phyloP scores from a whole-genome alignment of 2,329 filamentous ascomycete genomes.

The Cladosporium halotolerans region DNA sequence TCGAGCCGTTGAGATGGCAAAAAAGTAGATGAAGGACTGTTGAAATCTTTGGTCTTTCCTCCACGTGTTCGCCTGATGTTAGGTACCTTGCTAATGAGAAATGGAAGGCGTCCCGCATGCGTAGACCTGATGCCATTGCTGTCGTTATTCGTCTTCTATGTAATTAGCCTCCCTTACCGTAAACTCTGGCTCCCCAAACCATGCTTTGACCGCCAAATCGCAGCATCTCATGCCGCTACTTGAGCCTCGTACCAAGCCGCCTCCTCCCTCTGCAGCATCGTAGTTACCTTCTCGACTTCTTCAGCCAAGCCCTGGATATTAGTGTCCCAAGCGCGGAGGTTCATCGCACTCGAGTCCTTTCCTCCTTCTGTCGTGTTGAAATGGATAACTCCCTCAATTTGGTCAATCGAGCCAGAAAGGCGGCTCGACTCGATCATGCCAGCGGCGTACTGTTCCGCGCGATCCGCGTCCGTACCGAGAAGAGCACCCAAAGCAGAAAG shows the following conservation, averaged over 20 bases:
- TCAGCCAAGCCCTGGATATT: constrained; percentile 83
- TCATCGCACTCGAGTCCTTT: constrained; percentile 45
- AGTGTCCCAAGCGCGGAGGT: constrained; percentile 79
- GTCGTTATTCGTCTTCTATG: constrained; percentile 6
- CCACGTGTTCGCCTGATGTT: too few relatives aligned
- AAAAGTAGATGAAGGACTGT: background rate
- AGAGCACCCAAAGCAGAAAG: constrained; percentile 66
- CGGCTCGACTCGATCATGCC: constrained; percentile 94
- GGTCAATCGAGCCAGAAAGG: constrained; percentile 82
- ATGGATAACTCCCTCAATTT: constrained; percentile 81
- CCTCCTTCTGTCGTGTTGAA: constrained; percentile 62
- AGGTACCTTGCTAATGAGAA: too few relatives aligned
- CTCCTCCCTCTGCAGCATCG: constrained; percentile 71
- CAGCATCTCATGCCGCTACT: constrained; percentile 21
- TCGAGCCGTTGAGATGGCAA: constrained; percentile 13
- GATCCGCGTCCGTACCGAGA: constrained; percentile 69
- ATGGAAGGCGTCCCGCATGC: too few relatives aligned
- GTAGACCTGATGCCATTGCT: background rate
- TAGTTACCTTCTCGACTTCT: constrained; percentile 81
- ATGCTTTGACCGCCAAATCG: too few relatives aligned
- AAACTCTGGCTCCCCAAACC: background rate
- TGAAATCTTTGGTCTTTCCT: too few relatives aligned
- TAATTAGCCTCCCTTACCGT: background rate
- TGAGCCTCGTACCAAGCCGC: constrained; percentile 50
- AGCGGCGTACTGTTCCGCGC: constrained; percentile 85